A percentile compares a stretch with the other conserved stretches of the same genome.
These are phyloP conservation scores for Ophiostoma populinum DNA, from an alignment of 2,329 filamentous ascomycete genomes.

Conservation along the genomic window DNA sequence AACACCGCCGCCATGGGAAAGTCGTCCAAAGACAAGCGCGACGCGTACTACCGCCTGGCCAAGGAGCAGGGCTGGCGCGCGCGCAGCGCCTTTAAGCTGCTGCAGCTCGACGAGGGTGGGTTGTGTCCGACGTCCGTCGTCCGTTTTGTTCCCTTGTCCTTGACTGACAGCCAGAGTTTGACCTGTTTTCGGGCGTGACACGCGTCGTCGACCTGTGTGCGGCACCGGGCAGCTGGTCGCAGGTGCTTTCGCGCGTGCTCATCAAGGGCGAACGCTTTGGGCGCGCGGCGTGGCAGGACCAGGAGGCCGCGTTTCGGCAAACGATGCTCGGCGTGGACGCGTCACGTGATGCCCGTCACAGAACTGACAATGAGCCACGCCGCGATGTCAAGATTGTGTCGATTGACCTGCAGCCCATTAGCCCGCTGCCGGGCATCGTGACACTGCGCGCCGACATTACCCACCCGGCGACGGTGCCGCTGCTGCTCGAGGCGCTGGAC, in stretches of 20 bases:
- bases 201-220: slow-evolving; percentile 92
- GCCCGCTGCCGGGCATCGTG: slow-evolving; percentile 77
- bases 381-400: slow-evolving; percentile 82
- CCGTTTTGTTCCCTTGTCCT: neutral
- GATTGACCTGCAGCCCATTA: slow-evolving; percentile 93
- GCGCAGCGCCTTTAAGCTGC: slow-evolving; percentile 86
- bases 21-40: slow-evolving; percentile 95
- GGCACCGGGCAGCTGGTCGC: slow-evolving; percentile 91
- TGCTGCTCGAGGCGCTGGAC: slow-evolving; percentile 72
- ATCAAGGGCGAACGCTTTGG: slow-evolving; percentile 91
- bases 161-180: slow-evolving; percentile 49
- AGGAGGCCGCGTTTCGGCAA: slow-evolving; percentile 48
- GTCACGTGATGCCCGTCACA: no score
- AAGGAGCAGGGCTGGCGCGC: slow-evolving; percentile 99
- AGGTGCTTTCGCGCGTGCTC: slow-evolving; percentile 81
- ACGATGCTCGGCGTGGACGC: slow-evolving; percentile 42
- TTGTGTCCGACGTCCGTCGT: neutral
- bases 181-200: slow-evolving; percentile 78
- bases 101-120: slow-evolving; percentile 73
- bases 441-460: slow-evolving; percentile 93
- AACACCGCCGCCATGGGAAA: slow-evolving; percentile 53
- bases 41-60: slow-evolving; percentile 91
- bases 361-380: no score
- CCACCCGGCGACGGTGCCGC: slow-evolving; percentile 83
- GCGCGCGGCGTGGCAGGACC: slow-evolving; percentile 70